Evolutionary conservation across 2,329 filamentous ascomycete species (phyloP), one percentile per base, ranked within the genome.

Genomic region (Aspergillus latus): DNA sequence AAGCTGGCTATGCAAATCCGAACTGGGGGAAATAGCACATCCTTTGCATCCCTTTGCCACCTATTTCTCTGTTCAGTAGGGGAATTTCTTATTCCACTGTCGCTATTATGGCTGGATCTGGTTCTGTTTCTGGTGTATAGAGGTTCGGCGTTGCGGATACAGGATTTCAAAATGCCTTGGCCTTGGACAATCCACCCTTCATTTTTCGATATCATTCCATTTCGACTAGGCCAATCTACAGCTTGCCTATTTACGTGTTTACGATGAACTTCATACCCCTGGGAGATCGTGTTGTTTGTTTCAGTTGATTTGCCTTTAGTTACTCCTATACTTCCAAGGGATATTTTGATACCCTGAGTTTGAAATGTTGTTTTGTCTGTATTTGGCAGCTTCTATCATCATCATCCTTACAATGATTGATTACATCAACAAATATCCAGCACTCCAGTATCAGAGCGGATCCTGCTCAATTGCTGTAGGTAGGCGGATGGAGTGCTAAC

Each of bases 21-120:
- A 69, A 72, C 54, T 72, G 70, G 69, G 62, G 61, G 46, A 59
- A 59, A 50, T 61, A 56, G 55, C 46, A 48, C 5, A 21, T 21
- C 29, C 13, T 10, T 9, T 49, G 36, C 49, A 26, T 34, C 28
- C 45, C 16, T 32, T 13, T 49, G 37, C 51, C 28, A 30, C 47
- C 45, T 37, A 40, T 48, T 37, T 52, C 56, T 57, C 29, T 57
- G 36, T 43, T 48, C 32, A 44, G 42, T 37, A 4, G 16, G 11
- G 29, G 26, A 7, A 26, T 9, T n/a, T 37, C 15, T 26, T 51
- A 40, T 37, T 53, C 9, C 26, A 42, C 29, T 28, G 37, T 49
- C n/a, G 26, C 10, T 11, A 45, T 54, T 11, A 45, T 32, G 21
- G 16, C 16, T 36, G 7, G 15, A 39, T 21, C 21, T 21, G 21